Evolutionary conservation across 208 protist genomes (phyloP).

Genomic region (Acanthamoeba royreba): DNA sequence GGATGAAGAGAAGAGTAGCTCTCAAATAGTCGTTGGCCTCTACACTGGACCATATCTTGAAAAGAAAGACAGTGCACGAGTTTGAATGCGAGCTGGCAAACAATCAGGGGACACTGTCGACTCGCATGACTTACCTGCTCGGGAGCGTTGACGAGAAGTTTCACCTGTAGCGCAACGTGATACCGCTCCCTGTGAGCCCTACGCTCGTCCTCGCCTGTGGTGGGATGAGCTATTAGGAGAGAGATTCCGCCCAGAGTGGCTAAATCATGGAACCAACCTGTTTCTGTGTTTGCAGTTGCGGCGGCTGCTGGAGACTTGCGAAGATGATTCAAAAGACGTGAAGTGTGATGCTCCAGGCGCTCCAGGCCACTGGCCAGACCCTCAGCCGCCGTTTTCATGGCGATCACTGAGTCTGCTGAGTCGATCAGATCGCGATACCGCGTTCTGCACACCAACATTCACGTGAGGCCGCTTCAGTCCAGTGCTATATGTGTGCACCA

Average conservation of each 20-base stretch:
- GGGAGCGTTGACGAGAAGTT: neutral
- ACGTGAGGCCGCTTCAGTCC: too few species aligned
- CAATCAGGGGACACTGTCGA: neutral
- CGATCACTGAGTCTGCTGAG: neutral
- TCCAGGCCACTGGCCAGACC: neutral
- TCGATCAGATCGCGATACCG: neutral
- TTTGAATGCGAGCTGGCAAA: neutral
- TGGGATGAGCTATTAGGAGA: neutral
- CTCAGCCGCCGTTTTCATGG: neutral
- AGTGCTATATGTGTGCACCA: too few species aligned
- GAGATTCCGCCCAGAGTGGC: neutral
- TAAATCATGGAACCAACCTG: neutral
- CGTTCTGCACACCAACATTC: neutral
- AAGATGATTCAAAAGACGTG: neutral
- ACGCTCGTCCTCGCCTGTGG: neutral
- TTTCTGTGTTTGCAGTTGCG: neutral
- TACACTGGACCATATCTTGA: neutral
- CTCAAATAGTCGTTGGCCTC: neutral
- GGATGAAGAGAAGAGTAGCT: neutral
- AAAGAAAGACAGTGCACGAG: neutral
- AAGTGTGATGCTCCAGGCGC: neutral
- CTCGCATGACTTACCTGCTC: neutral
- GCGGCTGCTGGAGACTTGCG: neutral
- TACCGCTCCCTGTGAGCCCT: neutral
- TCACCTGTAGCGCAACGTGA: neutral